Conservation (phyloP, 73 alveolate species). For the Symbiodinium pilosum region DNA sequence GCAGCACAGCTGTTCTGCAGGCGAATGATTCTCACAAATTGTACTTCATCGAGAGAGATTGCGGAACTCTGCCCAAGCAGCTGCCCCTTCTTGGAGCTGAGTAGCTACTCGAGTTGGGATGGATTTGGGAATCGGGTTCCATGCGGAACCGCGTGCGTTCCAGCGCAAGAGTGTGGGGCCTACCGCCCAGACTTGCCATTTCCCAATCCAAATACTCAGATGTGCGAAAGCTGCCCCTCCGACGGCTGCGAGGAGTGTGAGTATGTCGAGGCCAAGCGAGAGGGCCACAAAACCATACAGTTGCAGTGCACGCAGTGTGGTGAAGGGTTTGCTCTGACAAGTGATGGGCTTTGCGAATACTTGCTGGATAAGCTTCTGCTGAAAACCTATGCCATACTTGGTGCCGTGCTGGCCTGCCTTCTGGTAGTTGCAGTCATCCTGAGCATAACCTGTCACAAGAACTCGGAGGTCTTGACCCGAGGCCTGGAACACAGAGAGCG, state of each 20-base stretch:
- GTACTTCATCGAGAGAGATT: slow-evolving; percentile 26
- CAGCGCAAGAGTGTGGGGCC: slow-evolving; percentile 68
- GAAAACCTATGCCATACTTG: slow-evolving; percentile 66
- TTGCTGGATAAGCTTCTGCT: slow-evolving; percentile 52
- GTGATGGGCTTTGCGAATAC: slow-evolving; percentile 58
- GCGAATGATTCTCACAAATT: slow-evolving; percentile 77
- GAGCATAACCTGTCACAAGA: slow-evolving; percentile 46
- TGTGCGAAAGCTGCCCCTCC: slow-evolving; percentile 63
- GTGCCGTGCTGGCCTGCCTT: background rate
- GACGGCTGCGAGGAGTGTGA: slow-evolving; percentile 84
- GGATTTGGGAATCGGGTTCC: slow-evolving; percentile 52
- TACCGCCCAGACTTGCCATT: slow-evolving; percentile 73
- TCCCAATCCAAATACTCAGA: slow-evolving; percentile 40
- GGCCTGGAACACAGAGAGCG: slow-evolving; percentile 87
- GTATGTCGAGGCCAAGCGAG: slow-evolving; percentile 11
- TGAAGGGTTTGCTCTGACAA: slow-evolving; percentile 57
- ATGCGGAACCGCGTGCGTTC: slow-evolving; percentile 80
- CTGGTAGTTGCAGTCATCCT: slow-evolving; percentile 16
- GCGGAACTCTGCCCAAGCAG: slow-evolving; percentile 57
- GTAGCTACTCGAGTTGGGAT: slow-evolving; percentile 65
- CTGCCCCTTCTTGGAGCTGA: slow-evolving; percentile 74
- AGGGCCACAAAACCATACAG: background rate
- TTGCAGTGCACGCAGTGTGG: slow-evolving; percentile 53
- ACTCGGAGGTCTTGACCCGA: slow-evolving; percentile 30
- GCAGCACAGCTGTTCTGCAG: slow-evolving; percentile 70